Percentiles rank a stretch among this genome's conserved stretches.
These are phyloP conservation scores for Psilocybe sp. DNA, from an alignment of 768 basidiomycete species.

Conservation along the genomic window DNA sequence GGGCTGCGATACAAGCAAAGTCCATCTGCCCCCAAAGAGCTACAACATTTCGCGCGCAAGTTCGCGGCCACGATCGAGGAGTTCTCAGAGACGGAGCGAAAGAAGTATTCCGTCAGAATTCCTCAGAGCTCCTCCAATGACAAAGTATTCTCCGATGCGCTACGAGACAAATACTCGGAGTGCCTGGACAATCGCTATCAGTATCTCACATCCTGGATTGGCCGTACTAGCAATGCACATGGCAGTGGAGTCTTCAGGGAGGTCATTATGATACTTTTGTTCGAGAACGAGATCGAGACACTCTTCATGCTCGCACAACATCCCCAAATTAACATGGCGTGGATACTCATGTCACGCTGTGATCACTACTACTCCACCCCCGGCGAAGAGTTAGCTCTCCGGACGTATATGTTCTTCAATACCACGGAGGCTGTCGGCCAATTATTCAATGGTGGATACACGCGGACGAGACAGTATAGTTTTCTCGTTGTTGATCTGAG, in stretches of 20 bases:
- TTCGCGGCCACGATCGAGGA: constrained; percentile 23
- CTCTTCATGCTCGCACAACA: constrained; percentile 36
- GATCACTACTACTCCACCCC: constrained; percentile 32
- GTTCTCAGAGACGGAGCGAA: constrained; percentile 35
- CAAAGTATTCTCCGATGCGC: constrained; percentile 26
- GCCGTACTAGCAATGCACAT: constrained; percentile 14
- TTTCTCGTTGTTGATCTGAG: constrained; percentile 15
- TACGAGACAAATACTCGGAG: constrained; percentile 25
- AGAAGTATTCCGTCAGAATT: constrained; percentile 25
- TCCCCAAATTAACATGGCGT: constrained; percentile 26
- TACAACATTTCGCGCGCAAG: constrained; percentile 31
- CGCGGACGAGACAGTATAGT: constrained; percentile 16
- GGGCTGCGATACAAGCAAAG: constrained; percentile 23
- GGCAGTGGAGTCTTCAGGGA: constrained; percentile 27
- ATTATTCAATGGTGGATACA: constrained; percentile 25
- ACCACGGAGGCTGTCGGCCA: constrained; percentile 25
- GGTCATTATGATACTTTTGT: constrained; percentile 32
- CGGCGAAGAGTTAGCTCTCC: constrained; percentile 25
- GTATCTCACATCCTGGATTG: constrained; percentile 31
- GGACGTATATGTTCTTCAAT: constrained; percentile 36
- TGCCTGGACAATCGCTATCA: constrained; percentile 28
- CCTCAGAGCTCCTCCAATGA: constrained; percentile 12
- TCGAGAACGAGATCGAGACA: constrained; percentile 27
- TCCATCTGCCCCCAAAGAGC: constrained; percentile 14
- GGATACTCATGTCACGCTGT: constrained; percentile 22